phyloP scores from a whole-genome alignment of 169 alveolate genomes.

The Plasmodium knowlesi region DNA sequence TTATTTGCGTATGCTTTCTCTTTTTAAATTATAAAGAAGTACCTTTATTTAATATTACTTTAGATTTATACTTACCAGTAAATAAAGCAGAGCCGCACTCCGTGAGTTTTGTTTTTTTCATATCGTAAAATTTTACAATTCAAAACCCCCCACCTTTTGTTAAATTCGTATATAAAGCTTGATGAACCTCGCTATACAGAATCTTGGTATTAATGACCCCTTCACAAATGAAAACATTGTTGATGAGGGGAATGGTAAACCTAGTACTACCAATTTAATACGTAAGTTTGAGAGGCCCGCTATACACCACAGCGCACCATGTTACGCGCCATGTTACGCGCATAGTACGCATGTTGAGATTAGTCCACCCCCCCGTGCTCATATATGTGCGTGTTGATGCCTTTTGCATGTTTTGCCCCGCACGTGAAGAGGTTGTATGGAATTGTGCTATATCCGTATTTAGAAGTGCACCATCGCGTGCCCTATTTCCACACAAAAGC shows the following conservation, averaged over 20 bases:
- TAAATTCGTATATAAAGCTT: slow-evolving; percentile 34
- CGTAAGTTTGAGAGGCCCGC: slow-evolving; percentile 19
- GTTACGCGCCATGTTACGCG: too few species aligned
- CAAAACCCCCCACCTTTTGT: not conserved
- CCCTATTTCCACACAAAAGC: not conserved
- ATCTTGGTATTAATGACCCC: slow-evolving; percentile 77
- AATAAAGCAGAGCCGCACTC: not conserved
- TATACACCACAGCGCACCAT: too few species aligned
- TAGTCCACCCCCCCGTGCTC: not conserved
- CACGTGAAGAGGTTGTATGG: not conserved
- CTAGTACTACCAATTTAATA: slow-evolving; percentile 69
- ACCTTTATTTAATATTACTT: not conserved
- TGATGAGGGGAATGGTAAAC: slow-evolving; percentile 75
- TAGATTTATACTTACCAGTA: not conserved
- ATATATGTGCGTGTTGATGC: not conserved
- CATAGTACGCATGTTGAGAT: not conserved
- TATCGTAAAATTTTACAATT: not conserved
- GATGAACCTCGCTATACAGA: slow-evolving; percentile 77
- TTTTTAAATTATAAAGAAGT: not conserved
- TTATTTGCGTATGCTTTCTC: not conserved
- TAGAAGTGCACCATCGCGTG: not conserved
- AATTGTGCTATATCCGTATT: not conserved
- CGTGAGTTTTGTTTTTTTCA: not conserved
- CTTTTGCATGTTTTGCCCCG: not conserved
- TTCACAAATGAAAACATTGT: slow-evolving; percentile 74